phyloP scores from a whole-genome alignment of 495 filamentous ascomycete genomes.

The Amphirosellinia nigrospora region DNA sequence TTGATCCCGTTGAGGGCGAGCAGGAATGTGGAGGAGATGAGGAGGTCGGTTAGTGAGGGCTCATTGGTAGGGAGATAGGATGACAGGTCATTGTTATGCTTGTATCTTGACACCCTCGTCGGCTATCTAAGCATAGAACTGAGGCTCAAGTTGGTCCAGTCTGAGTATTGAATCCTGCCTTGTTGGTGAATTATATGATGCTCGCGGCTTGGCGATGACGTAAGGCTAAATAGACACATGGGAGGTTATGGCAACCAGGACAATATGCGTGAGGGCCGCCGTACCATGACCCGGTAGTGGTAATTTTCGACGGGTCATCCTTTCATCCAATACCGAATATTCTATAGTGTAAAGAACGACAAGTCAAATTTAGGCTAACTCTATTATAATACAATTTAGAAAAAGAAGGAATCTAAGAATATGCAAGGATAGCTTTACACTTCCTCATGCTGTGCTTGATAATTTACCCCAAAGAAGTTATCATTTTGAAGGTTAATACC shows the following conservation, averaged over 20 bases:
- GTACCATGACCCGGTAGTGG: too few species aligned
- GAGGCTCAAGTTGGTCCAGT: too few species aligned
- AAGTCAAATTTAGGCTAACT: neutral
- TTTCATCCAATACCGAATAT: too few species aligned
- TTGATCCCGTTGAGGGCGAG: slow-evolving; percentile 68
- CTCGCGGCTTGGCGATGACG: slow-evolving; percentile 18
- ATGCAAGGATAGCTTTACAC: neutral
- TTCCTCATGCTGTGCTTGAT: neutral
- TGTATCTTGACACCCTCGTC: neutral
- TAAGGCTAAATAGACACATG: neutral
- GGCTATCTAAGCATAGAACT: neutral
- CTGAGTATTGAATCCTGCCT: too few species aligned
- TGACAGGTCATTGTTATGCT: slow-evolving; percentile 4
- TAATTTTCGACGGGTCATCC: too few species aligned
- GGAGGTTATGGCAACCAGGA: too few species aligned
- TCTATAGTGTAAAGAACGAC: neutral
- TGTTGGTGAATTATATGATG: too few species aligned
- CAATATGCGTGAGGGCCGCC: too few species aligned
- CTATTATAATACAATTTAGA: neutral
- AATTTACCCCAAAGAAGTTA: neutral
- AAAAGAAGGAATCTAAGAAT: neutral
- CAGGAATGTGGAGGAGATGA: slow-evolving; percentile 68
- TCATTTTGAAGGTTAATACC: neutral
- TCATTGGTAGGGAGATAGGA: slow-evolving; percentile 64
- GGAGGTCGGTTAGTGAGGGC: slow-evolving; percentile 61